Conservation (phyloP, 2,329 filamentous ascomycete genomes). For the Calonectria pseudoturangicola region DNA sequence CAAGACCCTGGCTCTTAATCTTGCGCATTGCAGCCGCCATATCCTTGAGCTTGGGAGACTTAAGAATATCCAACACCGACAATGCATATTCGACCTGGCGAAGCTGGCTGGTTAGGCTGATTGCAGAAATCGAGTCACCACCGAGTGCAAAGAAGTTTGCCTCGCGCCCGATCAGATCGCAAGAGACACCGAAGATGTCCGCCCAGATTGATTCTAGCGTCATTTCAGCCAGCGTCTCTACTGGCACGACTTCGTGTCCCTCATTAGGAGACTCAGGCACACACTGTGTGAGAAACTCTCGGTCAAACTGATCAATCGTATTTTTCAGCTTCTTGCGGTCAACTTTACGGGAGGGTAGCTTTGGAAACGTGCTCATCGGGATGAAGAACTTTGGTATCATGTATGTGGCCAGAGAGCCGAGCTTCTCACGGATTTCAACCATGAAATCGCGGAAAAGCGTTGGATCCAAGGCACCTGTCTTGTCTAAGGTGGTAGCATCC, state of each 20-base stretch:
- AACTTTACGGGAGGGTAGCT: constrained; percentile 53
- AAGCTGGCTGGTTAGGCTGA: constrained; percentile 66
- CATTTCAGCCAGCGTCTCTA: constrained; percentile 22
- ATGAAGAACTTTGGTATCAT: constrained; percentile 55
- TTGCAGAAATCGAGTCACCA: constrained; percentile 62
- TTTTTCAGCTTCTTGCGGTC: constrained; percentile 50
- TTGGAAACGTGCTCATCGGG: constrained; percentile 49
- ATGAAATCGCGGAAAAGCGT: not conserved
- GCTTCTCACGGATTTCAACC: not conserved
- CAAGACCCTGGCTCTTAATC: not conserved
- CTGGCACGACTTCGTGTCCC: not conserved
- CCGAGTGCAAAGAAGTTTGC: constrained; percentile 61
- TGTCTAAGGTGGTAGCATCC: not conserved
- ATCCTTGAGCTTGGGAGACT: constrained; percentile 40
- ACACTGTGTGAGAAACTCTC: constrained; percentile 24
- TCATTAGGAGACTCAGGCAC: constrained; percentile 12
- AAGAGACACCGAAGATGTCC: not conserved
- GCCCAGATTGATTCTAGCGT: constrained; percentile 11
- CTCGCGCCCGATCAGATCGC: constrained; percentile 27
- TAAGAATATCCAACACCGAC: constrained; percentile 51
- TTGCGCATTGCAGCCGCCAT: constrained; percentile 33
- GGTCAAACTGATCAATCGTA: not conserved
- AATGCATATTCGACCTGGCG: constrained; percentile 50
- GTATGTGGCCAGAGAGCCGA: constrained; percentile 47
- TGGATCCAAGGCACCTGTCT: not conserved